Percentiles rank a stretch among this genome's conserved stretches.
phyloP scores from a whole-genome alignment of 805 yeast species.

The Candida odintsovae region DNA sequence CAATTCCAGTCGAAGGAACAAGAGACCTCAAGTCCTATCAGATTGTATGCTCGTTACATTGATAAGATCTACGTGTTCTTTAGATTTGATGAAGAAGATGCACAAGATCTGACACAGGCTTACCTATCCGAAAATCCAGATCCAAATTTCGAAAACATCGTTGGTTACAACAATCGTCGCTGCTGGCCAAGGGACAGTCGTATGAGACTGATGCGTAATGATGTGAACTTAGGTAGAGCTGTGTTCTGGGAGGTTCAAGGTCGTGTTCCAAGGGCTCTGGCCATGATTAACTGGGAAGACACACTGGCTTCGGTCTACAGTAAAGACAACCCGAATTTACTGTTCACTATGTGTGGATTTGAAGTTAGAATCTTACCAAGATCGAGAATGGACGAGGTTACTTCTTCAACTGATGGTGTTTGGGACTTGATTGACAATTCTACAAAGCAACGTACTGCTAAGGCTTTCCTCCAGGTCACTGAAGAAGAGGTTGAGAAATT shows the following conservation, averaged over 20 bases:
- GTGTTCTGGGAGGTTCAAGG: constrained; percentile 84
- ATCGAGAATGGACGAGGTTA: constrained; percentile 46
- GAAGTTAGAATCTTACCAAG: constrained; percentile 87
- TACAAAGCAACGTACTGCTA: constrained; percentile 83
- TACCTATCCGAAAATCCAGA: constrained; percentile 83
- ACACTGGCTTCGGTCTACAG: constrained; percentile 86
- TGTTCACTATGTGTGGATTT: constrained; percentile 92
- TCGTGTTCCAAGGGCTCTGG: constrained; percentile 71
- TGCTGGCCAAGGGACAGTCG: constrained; percentile 95
- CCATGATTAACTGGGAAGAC: constrained; percentile 72
- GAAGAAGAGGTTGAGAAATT: constrained; percentile 75
- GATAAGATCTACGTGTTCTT: constrained; percentile 79
- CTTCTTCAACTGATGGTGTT: constrained; percentile 69
- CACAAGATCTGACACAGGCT: constrained; percentile 69
- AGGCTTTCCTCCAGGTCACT: constrained; percentile 80
- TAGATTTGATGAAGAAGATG: constrained; percentile 67
- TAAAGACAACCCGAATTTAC: constrained; percentile 79
- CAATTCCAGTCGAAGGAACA: constrained; percentile 55
- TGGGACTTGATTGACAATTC: constrained; percentile 77
- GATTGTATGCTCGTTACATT: constrained; percentile 74
- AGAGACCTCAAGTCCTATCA: constrained; percentile 69
- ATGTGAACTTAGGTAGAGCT: constrained; percentile 89
- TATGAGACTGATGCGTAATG: constrained; percentile 86
- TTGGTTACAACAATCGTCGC: constrained; percentile 79
- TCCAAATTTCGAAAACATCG: constrained; percentile 81